phyloP scores from a whole-genome alignment of 495 filamentous ascomycete species.

The Neurospora sp. region DNA sequence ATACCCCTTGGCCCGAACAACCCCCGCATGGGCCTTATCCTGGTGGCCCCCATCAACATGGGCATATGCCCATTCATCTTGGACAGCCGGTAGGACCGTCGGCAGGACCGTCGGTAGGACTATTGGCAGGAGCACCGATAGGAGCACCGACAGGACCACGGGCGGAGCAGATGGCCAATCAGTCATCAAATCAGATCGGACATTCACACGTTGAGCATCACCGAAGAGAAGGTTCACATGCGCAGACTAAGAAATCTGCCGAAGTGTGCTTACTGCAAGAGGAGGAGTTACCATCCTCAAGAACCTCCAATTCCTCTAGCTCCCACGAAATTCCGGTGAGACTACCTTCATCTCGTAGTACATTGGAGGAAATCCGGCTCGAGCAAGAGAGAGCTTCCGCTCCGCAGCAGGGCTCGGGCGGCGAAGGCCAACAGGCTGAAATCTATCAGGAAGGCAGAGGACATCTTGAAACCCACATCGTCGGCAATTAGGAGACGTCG shows the following conservation, averaged over 20 bases:
- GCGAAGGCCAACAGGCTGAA: neutral
- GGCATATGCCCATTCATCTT: neutral
- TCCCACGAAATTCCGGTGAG: neutral
- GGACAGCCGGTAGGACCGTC: neutral
- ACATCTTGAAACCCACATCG: neutral
- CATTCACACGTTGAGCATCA: neutral
- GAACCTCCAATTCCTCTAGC: neutral
- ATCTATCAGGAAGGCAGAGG: neutral
- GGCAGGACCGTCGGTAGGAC: neutral
- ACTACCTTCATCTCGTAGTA: neutral
- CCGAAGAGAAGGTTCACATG: neutral
- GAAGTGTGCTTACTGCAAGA: neutral
- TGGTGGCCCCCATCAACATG: neutral
- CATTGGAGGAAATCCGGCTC: neutral
- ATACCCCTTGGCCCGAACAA: neutral
- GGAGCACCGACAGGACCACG: neutral
- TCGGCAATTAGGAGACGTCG: neutral
- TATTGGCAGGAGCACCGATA: neutral
- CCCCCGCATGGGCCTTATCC: neutral
- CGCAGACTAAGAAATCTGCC: neutral
- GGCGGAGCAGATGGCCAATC: neutral
- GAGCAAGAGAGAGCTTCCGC: neutral
- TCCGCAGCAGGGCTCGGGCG: neutral
- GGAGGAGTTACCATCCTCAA: neutral
- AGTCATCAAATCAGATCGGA: neutral